Conservation (phyloP, 257 asterid species). For the Paulownia fortunei region DNA sequence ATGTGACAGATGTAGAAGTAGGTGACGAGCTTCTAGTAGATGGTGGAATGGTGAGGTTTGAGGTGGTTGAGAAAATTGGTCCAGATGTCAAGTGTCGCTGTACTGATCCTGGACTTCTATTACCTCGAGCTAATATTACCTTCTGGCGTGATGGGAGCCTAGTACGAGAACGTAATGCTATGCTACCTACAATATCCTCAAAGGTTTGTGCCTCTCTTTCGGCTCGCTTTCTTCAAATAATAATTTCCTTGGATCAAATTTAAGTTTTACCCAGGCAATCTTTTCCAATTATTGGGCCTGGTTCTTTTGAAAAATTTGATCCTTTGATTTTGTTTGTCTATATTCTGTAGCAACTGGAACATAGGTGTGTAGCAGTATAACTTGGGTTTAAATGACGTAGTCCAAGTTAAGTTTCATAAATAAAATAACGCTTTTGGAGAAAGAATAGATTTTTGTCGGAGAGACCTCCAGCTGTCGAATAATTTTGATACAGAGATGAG, state of each 20-base stretch:
- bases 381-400: slow-evolving; percentile 5
- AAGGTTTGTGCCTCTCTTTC: slow-evolving; percentile 58
- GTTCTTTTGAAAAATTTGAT: neutral
- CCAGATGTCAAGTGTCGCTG: slow-evolving; percentile 97
- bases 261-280: neutral
- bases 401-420: slow-evolving; percentile 4
- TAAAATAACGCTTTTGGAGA: slow-evolving; percentile 8
- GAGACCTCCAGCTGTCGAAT: neutral
- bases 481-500: neutral
- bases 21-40: slow-evolving; percentile 97
- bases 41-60: slow-evolving; percentile 99
- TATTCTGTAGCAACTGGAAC: slow-evolving; percentile 20
- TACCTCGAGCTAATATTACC: slow-evolving; percentile 96
- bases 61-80: slow-evolving; percentile 93
- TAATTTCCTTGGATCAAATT: slow-evolving; percentile 11
- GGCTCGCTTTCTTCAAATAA: slow-evolving; percentile 31
- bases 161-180: slow-evolving; percentile 82
- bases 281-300: neutral
- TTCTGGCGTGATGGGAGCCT: slow-evolving; percentile 96
- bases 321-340: neutral
- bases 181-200: slow-evolving; percentile 86
- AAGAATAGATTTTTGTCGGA: neutral
- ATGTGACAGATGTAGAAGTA: slow-evolving; percentile 72
- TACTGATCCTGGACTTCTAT: slow-evolving; percentile 94
- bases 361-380: neutral